These are phyloP conservation scores for Lentinula sp. DNA, from an alignment of 768 basidiomycete species.

Conservation along the genomic window DNA sequence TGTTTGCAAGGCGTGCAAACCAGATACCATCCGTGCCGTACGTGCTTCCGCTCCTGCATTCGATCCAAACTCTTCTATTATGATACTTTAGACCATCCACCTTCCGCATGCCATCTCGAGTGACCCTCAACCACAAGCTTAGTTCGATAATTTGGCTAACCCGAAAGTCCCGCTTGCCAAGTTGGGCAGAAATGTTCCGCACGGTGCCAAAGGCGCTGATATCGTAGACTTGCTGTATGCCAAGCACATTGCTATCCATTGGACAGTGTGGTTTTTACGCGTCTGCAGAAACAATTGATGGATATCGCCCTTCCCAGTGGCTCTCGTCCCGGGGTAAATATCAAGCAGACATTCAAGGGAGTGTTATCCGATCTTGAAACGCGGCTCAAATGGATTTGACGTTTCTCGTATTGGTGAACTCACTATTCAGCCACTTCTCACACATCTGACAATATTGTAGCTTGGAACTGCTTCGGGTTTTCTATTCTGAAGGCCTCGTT, in stretches of 20 bases:
- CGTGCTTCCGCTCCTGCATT: constrained; percentile 17
- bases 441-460: constrained; percentile 26
- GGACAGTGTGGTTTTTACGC: constrained; percentile 84
- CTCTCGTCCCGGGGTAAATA: constrained; percentile 68
- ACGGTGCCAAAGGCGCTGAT: constrained; percentile 81
- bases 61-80: background rate
- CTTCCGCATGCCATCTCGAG: constrained; percentile 78
- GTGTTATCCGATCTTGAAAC: constrained; percentile 67
- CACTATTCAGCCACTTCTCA: background rate
- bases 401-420: constrained; percentile 70
- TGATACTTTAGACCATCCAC: constrained; percentile 43
- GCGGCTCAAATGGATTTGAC: constrained; percentile 71
- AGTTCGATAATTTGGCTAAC: constrained; percentile 81
- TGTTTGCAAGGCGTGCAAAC: constrained; percentile 60
- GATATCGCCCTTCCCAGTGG: constrained; percentile 79
- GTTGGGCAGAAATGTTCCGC: constrained; percentile 79
- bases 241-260: constrained; percentile 69
- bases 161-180: constrained; percentile 76
- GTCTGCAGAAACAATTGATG: constrained; percentile 80
- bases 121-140: constrained; percentile 74
- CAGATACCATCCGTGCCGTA: constrained; percentile 58
- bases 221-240: constrained; percentile 73
- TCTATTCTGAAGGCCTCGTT: constrained; percentile 77
- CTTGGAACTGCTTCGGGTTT: constrained; percentile 63
- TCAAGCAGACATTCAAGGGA: constrained; percentile 81